Evolutionary conservation across 2,329 filamentous ascomycete species (phyloP).

Genomic region (Aspergillus hortae): DNA sequence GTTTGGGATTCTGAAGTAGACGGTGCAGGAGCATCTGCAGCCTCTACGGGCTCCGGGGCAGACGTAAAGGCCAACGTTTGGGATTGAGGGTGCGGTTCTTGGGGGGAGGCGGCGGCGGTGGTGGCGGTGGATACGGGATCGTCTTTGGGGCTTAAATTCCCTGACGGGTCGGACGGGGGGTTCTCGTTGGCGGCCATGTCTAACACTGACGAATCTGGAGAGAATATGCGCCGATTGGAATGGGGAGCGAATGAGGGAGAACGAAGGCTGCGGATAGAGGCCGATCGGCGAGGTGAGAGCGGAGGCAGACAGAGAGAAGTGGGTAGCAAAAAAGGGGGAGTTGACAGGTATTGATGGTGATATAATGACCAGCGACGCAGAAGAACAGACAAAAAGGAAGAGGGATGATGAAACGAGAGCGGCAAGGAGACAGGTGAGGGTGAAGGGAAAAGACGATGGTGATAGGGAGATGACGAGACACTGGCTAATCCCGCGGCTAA

Average conservation of each 20-base stretch:
- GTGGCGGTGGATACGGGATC: constrained; percentile 15
- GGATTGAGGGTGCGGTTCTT: constrained; percentile 14
- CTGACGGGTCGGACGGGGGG: constrained; percentile 17
- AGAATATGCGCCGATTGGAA: not conserved
- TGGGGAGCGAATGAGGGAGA: not conserved
- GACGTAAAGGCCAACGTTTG: constrained; percentile 10
- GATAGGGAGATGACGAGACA: not conserved
- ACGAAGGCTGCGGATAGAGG: not conserved
- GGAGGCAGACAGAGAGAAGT: not conserved
- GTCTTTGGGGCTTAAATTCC: constrained; percentile 11
- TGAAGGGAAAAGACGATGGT: not conserved
- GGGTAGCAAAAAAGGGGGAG: not conserved
- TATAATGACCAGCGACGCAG: not conserved
- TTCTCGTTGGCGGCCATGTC: constrained; percentile 21
- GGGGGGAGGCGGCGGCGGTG: constrained; percentile 17
- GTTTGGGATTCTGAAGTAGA: constrained; percentile 7
- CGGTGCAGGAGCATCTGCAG: constrained; percentile 10
- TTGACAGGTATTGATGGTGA: not conserved
- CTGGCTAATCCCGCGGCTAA: not conserved
- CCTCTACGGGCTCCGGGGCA: constrained; percentile 10
- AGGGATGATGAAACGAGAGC: not conserved
- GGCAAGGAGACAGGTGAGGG: not conserved
- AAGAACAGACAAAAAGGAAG: not conserved
- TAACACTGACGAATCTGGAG: not conserved
- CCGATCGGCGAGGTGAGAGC: not conserved